Conservation (phyloP, 2,329 filamentous ascomycete species). For the Sporothrix euskadiensis region DNA sequence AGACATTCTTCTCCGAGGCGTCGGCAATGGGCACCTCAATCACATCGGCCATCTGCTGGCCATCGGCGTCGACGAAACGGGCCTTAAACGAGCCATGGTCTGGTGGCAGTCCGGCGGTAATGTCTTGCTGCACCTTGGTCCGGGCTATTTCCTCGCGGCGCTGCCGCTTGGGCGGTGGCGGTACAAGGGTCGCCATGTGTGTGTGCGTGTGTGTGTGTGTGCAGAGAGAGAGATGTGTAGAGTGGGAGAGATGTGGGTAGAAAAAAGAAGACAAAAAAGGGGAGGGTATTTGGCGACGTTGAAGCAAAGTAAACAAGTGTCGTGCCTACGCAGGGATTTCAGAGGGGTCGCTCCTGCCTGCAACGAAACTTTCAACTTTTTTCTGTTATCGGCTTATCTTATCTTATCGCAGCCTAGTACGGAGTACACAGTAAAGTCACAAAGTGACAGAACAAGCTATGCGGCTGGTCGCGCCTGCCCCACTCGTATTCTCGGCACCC, state of each 20-base stretch:
- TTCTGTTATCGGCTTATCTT: slow-evolving; percentile 30
- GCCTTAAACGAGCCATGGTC: slow-evolving; percentile 77
- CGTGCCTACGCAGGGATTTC: slow-evolving; percentile 10
- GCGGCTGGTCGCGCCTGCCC: not conserved
- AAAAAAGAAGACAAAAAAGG: too few species aligned
- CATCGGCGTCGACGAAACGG: slow-evolving; percentile 81
- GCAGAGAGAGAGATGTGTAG: not conserved
- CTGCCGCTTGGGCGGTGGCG: slow-evolving; percentile 67
- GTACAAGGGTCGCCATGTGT: slow-evolving; percentile 41
- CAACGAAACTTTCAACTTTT: slow-evolving; percentile 22
- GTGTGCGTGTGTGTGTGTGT: not conserved
- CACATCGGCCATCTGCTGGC: slow-evolving; percentile 70
- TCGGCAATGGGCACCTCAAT: slow-evolving; percentile 77
- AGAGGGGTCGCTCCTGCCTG: slow-evolving; percentile 12
- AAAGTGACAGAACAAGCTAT: slow-evolving; percentile 1
- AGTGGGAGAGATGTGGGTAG: too few species aligned
- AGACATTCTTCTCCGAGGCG: slow-evolving; percentile 85
- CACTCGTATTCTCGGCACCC: not conserved
- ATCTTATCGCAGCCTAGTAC: slow-evolving; percentile 24
- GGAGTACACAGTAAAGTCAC: not conserved
- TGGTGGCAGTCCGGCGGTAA: slow-evolving; percentile 65
- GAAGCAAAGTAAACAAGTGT: not conserved
- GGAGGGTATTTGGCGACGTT: not conserved
- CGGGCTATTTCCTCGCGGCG: slow-evolving; percentile 72
- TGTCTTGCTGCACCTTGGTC: slow-evolving; percentile 72